phyloP scores from a whole-genome alignment of 345 rosid species.

The Brassica incana region DNA sequence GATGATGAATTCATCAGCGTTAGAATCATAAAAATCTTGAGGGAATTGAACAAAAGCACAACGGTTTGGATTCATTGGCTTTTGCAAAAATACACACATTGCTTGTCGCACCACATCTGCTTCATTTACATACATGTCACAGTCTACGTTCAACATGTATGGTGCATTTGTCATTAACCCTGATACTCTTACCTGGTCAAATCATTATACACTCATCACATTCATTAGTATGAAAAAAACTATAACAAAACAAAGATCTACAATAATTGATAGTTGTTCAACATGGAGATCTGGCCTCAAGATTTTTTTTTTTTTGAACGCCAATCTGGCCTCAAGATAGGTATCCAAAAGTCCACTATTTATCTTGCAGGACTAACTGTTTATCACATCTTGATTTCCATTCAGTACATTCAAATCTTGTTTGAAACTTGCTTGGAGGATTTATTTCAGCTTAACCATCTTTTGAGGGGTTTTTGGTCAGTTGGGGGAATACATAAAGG shows the following conservation, averaged over 20 bases:
- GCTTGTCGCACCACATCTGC: slow-evolving; percentile 14
- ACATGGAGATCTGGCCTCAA: neutral
- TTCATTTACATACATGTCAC: slow-evolving; percentile 11
- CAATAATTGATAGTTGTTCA: neutral
- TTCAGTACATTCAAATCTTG: neutral
- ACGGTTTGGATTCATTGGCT: neutral
- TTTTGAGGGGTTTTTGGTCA: neutral
- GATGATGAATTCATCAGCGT: neutral
- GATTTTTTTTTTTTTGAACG: neutral
- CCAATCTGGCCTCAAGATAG: neutral
- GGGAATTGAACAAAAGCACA: slow-evolving; percentile 9
- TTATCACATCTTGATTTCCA: neutral
- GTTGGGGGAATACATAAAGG: neutral
- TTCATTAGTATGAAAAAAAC: neutral
- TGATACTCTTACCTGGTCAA: slow-evolving; percentile 11
- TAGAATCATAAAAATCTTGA: neutral
- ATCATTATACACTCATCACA: neutral
- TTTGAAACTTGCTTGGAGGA: neutral
- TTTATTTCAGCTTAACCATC: neutral
- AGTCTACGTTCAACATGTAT: slow-evolving; percentile 11
- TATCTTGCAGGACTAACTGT: neutral
- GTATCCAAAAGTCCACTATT: neutral
- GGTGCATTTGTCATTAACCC: slow-evolving; percentile 17
- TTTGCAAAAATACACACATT: slow-evolving; percentile 6
- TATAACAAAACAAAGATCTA: neutral